Conservation (phyloP, 176 grass and related monocot genomes). For the Carex kokanica region DNA sequence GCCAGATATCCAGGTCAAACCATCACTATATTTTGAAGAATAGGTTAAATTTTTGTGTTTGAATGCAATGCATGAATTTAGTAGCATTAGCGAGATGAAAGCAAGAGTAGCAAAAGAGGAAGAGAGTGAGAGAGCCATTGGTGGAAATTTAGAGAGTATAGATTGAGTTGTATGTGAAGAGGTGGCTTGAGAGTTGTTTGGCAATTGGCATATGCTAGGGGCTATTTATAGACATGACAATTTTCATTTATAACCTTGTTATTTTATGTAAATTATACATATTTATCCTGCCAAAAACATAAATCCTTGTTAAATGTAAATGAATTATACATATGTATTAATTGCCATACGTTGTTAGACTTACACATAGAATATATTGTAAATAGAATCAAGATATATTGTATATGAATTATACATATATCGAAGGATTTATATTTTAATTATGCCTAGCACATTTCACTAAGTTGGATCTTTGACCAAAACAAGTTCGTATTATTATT, state of each 20-base stretch:
- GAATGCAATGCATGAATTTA: slow-evolving; percentile 6
- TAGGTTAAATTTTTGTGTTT: slow-evolving; percentile 21
- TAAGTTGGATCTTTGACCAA: background rate
- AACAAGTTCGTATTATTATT: background rate
- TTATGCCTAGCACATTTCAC: background rate
- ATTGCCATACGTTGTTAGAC: no score
- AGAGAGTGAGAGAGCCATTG: slow-evolving; percentile 17
- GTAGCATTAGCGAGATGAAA: background rate
- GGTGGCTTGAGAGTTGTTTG: slow-evolving; percentile 12
- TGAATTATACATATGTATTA: no score
- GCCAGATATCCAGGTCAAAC: slow-evolving; percentile 42
- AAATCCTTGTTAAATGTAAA: background rate
- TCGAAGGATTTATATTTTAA: background rate
- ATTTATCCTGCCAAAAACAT: background rate
- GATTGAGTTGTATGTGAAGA: background rate
- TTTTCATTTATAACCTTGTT: slow-evolving; percentile 24
- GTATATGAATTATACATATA: no score
- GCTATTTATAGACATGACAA: slow-evolving; percentile 25
- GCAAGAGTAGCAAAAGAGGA: background rate
- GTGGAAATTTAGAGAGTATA: background rate
- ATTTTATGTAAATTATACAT: background rate
- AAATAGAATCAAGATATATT: background rate
- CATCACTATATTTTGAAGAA: slow-evolving; percentile 33
- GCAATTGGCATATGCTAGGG: background rate
- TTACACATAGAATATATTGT: background rate